These are phyloP conservation scores for Solanum chiquidenum DNA, from an alignment of 257 asterid genomes.

Conservation along the genomic window DNA sequence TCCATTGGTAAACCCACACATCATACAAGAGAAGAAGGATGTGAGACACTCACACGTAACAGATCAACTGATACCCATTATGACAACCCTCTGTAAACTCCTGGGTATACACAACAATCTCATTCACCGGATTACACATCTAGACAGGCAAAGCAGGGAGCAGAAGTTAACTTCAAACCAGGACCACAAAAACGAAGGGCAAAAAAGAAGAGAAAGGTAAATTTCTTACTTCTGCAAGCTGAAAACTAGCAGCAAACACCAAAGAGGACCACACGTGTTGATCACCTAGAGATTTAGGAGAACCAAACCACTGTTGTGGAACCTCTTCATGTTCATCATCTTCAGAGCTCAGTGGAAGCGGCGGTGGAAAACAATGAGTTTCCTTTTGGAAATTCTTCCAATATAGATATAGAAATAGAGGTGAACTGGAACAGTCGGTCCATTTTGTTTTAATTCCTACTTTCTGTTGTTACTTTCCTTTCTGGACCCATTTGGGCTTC, in stretches of 20 bases:
- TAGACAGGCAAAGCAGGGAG: conserved; percentile 29
- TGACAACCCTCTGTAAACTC: neutral
- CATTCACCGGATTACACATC: neutral
- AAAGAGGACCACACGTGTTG: neutral
- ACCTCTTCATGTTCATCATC: neutral
- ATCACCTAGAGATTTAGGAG: neutral
- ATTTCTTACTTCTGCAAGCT: neutral
- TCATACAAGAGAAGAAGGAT: neutral
- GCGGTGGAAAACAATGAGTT: neutral
- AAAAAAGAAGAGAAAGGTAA: neutral
- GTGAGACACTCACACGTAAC: neutral
- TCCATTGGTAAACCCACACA: neutral
- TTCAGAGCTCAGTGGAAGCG: neutral
- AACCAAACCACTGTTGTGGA: neutral
- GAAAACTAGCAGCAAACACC: neutral
- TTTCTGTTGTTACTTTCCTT: neutral
- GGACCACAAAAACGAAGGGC: neutral
- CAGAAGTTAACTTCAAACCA: neutral
- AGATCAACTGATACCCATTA: neutral
- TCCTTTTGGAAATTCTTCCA: neutral
- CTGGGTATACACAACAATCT: neutral
- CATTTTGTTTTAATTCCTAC: neutral
- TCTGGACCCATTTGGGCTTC: neutral
- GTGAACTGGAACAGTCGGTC: neutral
- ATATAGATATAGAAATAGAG: neutral